phyloP scores from a whole-genome alignment of 345 rosid genomes.

The Linum trigynum region DNA sequence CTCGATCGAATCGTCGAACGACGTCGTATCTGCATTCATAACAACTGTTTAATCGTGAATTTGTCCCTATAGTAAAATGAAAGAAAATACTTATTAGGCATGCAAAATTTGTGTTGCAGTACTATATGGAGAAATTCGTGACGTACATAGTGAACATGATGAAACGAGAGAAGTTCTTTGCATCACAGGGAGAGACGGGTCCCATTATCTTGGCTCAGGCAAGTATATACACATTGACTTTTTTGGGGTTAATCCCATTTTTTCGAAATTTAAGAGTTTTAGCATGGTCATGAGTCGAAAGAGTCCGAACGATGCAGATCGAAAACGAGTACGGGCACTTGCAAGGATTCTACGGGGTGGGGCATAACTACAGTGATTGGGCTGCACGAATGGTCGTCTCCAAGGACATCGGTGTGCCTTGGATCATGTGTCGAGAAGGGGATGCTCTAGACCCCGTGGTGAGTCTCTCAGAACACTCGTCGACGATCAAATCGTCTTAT shows the following conservation, averaged over 20 bases:
- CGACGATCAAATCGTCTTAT: too few relatives aligned
- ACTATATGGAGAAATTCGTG: slow-evolving; percentile 23
- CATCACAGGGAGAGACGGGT: slow-evolving; percentile 39
- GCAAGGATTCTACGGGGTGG: slow-evolving; percentile 16
- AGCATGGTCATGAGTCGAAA: not conserved
- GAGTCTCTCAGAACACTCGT: not conserved
- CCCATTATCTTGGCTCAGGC: slow-evolving; percentile 55
- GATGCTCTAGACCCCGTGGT: slow-evolving; percentile 22
- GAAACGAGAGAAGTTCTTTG: slow-evolving; percentile 49
- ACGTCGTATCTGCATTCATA: too few relatives aligned
- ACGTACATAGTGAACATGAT: slow-evolving; percentile 32
- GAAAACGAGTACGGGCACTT: slow-evolving; percentile 25
- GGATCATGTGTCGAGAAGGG: slow-evolving; percentile 24
- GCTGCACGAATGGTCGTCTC: slow-evolving; percentile 22
- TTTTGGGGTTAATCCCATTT: too few relatives aligned
- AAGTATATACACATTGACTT: not conserved
- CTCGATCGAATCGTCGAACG: not conserved
- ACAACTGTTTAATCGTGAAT: too few relatives aligned
- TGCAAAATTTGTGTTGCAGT: slow-evolving; percentile 6
- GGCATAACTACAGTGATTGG: slow-evolving; percentile 20
- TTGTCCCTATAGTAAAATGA: too few relatives aligned
- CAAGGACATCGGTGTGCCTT: slow-evolving; percentile 16
- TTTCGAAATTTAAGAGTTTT: slow-evolving; percentile 3
- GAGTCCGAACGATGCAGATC: slow-evolving; percentile 8
- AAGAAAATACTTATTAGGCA: not conserved